Conservation (phyloP, 257 asterid genomes). For the Solanum rostratum region DNA sequence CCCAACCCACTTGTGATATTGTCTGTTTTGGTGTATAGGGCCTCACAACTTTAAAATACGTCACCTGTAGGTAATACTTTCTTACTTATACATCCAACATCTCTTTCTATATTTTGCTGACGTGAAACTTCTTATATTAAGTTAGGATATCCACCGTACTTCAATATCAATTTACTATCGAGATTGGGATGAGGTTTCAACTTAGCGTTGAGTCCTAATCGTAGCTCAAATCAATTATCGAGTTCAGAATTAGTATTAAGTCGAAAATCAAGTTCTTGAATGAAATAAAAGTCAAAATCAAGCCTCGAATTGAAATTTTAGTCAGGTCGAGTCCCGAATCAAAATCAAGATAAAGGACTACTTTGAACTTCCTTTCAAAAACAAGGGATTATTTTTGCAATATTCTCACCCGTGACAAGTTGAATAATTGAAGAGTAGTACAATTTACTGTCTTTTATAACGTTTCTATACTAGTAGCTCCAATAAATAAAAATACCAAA, state of each 20-base stretch:
- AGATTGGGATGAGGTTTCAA: background rate
- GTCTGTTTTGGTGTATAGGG: accelerated
- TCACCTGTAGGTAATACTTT: no score
- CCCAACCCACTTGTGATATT: no score
- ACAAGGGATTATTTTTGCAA: background rate
- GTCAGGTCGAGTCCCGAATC: no score
- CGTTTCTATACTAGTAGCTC: background rate
- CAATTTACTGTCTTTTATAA: background rate
- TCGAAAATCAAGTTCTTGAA: background rate
- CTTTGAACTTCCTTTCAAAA: background rate
- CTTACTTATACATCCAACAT: no score
- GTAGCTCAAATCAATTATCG: background rate
- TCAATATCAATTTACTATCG: background rate
- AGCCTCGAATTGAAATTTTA: no score
- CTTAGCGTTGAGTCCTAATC: background rate
- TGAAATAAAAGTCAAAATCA: no score
- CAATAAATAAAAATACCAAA: background rate
- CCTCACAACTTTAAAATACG: no score
- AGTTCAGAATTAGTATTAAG: background rate
- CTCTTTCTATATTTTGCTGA: no score
- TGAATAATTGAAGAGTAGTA: background rate
- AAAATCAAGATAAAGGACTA: background rate
- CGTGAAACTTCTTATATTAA: no score
- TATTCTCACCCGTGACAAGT: background rate
- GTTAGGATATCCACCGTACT: background rate